Evolutionary conservation across 257 asterid species (phyloP), one percentile per base, ranked within the genome.

Genomic region (Solanum sparsipilum): DNA sequence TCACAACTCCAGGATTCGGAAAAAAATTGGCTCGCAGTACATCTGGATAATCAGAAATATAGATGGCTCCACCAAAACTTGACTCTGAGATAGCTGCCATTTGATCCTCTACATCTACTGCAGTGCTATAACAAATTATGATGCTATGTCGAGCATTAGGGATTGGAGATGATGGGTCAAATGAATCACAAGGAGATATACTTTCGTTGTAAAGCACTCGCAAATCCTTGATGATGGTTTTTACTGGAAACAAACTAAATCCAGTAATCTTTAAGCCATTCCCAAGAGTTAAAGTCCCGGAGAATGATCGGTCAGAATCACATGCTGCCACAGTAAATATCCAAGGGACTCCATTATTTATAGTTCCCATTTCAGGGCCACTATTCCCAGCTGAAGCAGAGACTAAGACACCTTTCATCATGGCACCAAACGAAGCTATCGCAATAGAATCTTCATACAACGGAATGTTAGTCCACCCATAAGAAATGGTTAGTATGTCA

Each of bases 401-500:
- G 67, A 81, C 85, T 46, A 81, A 81, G 38, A 81, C 68, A 46
- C 85, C 85, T n/a, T 46, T 81, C 85, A 81, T 81, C 85, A 81
- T 81, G 68, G 85, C 85, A 46, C 85, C 85, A 46, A 81, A 81
- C 1, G 85, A 81, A 81, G 68, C 85, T 81, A 81, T 81, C 6
- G 41, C 85, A 4, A 81, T 81, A 16, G 85, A 29, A 29, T 81
- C 68, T 46, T 81, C 5, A 29, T 46, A 81, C 16, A 81, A 48
- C 3, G 68, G 85, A 81, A 46, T 46, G 3, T 6, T 27, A 15
- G 3, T 8, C 27, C 27, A 81, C 10, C 85, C 85, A 18, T 44
- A 81, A 5, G 85, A 81, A 81, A 81, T 81, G 2, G 68, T 81
- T 5, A 81, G 10, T 18, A 81, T 46, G 67, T 81, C 68, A 16